Evolutionary conservation across 257 asterid species (phyloP).

Genomic region (Solanum sejunctum): DNA sequence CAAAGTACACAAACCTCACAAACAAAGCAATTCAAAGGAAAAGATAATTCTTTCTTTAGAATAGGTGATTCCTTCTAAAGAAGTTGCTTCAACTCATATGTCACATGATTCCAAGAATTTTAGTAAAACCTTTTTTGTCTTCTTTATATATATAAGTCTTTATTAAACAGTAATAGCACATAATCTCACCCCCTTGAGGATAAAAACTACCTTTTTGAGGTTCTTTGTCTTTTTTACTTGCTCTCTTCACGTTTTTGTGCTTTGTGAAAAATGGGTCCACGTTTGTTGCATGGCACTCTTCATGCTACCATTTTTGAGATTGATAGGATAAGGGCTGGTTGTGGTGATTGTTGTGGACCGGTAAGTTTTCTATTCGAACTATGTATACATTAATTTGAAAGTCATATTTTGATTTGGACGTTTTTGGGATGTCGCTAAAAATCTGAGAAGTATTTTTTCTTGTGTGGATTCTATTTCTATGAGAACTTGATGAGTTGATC

Average conservation of each 20-base stretch:
- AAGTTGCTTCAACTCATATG: background rate
- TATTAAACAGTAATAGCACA: background rate
- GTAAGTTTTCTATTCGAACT: conserved; percentile 8
- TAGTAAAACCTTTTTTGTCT: background rate
- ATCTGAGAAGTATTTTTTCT: no score
- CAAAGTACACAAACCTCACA: background rate
- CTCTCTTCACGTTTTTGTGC: background rate
- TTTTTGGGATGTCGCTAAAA: no score
- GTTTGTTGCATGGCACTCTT: conserved; percentile 72
- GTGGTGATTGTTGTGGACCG: conserved; percentile 30
- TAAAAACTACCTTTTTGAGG: background rate
- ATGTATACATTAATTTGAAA: background rate
- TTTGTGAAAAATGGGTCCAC: conserved; percentile 23
- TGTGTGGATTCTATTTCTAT: no score
- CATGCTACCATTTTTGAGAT: conserved; percentile 49
- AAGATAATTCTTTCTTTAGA: conserved; percentile 21
- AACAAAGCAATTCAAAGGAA: conserved; percentile 1
- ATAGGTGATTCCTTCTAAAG: background rate
- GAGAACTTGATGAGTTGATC: no score
- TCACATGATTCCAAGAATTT: background rate
- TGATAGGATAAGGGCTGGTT: conserved; percentile 33
- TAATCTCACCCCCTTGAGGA: background rate
- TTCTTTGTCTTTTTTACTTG: background rate
- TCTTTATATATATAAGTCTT: background rate
- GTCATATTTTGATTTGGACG: no score